Evolutionary conservation across 129 eudicot genomes (phyloP), one percentile per base, ranked within the genome.

Genomic region (Logfia minima): DNA sequence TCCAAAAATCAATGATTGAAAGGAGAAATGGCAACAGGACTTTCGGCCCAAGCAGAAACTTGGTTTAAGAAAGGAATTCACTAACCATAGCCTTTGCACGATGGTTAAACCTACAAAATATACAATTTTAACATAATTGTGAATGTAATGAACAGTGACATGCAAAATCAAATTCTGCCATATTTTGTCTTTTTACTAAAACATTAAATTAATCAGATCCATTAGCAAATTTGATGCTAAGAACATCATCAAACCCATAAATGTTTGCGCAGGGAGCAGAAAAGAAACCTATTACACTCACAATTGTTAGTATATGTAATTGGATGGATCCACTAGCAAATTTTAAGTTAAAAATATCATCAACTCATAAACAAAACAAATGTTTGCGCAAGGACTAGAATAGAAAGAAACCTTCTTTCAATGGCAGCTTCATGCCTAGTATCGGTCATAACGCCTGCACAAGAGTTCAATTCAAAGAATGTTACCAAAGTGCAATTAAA

Each of bases 371-470:
- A 16, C 26, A 63, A n/a, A 35, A 35, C 72, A 35, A 75, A 75
- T 28, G 62, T 63, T 62, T 75, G 48, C n/a, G 16, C 43, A 75
- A 43, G 31, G n/a, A 63, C 29, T 3, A 61, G n/a, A 53, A 17
- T 21, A 66, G 26, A 48, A 1, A 23, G 3, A 56, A 78, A 78
- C 77, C 70, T 69, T 70, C 43, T 78, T 59, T 78, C 66, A 71
- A 48, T 58, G 5, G 3, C 24, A 0, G 66, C 70, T 59, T 60
- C 61, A 39, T 17, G n/a, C 37, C 77, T 71, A 71, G 72, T 79
- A 39, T 56, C 82, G 72, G 53, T 79, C 82, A 79, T 61, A 62
- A 48, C 82, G 82, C 77, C 82, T 79, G 77, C 43, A 37, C 35
- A 48, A 1, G 10, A 60, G 56, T 71, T 61, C 56, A 79, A 21